phyloP scores from a whole-genome alignment of 306 rosid species.

The Sphenostylis stenocarpa region DNA sequence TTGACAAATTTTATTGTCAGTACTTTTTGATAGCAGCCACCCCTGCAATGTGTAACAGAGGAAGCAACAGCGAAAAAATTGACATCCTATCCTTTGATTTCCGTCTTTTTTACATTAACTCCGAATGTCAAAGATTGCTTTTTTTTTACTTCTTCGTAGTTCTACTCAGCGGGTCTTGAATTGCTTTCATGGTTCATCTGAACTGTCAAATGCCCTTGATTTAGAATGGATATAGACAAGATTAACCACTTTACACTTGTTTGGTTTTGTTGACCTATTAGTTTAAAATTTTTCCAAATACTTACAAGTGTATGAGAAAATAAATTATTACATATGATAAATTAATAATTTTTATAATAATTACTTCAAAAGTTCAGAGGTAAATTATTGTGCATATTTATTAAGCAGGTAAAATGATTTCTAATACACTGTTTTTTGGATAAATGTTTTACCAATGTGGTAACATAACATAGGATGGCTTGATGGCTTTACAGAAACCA shows the following conservation, averaged over 20 bases:
- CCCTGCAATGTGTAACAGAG: constrained; percentile 11
- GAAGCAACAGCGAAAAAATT: not conserved
- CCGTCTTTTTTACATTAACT: not conserved
- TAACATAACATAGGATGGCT: not conserved
- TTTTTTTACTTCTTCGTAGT: not conserved
- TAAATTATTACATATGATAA: too few relatives aligned
- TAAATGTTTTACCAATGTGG: not conserved
- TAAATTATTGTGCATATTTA: too few relatives aligned
- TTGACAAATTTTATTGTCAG: not conserved
- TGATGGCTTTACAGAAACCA: not conserved
- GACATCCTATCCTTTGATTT: constrained; percentile 3
- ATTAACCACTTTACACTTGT: not conserved
- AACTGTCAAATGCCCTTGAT: not conserved
- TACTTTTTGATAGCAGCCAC: not conserved
- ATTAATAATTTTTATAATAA: too few relatives aligned
- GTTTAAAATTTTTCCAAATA: not conserved
- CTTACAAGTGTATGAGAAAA: not conserved
- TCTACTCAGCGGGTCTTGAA: not conserved
- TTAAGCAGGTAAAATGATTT: too few relatives aligned
- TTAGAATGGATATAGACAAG: not conserved
- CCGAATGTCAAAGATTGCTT: constrained; percentile 17
- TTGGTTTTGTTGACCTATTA: not conserved
- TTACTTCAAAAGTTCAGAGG: too few relatives aligned
- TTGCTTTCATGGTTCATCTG: constrained; percentile 18
- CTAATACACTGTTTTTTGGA: too few relatives aligned